Conservation (phyloP, 352 stramenopile species). For the Phytophthora gonapodyides region DNA sequence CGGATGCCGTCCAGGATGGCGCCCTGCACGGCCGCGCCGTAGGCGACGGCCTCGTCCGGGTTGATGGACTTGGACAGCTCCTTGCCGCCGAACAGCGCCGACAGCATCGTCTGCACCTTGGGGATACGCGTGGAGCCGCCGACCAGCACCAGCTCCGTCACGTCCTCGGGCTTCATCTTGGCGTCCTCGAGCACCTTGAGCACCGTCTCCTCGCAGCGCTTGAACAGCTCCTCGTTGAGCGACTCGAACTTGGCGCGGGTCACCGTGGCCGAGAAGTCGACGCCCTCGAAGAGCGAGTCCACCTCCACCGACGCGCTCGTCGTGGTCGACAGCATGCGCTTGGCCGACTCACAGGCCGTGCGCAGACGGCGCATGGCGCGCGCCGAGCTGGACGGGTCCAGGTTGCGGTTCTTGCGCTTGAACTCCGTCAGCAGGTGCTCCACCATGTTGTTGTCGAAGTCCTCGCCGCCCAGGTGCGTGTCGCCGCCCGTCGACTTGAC, state of each 20-base stretch:
- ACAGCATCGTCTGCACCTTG: slow-evolving; percentile 68
- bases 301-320: slow-evolving; percentile 95
- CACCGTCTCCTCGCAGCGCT: slow-evolving; percentile 85
- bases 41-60: slow-evolving; percentile 81
- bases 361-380: slow-evolving; percentile 95
- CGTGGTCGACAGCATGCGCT: slow-evolving; percentile 94
- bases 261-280: slow-evolving; percentile 95
- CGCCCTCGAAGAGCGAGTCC: slow-evolving; percentile 94
- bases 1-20: slow-evolving; percentile 70
- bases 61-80: slow-evolving; percentile 76
- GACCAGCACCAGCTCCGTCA: slow-evolving; percentile 63
- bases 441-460: slow-evolving; percentile 97
- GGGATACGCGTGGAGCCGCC: slow-evolving; percentile 66
- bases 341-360: slow-evolving; percentile 97
- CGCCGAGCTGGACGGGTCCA: slow-evolving; percentile 91
- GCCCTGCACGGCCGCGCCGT: slow-evolving; percentile 71
- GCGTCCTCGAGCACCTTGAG: slow-evolving; percentile 65
- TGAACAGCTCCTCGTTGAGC: slow-evolving; percentile 83
- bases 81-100: slow-evolving; percentile 59
- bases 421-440: slow-evolving; percentile 95
- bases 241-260: slow-evolving; percentile 94
- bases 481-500: slow-evolving; percentile 96
- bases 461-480: slow-evolving; percentile 94
- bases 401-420: slow-evolving; percentile 90
- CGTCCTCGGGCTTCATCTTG: slow-evolving; percentile 71